These are phyloP conservation scores for Phialemonium atrogriseum DNA, from an alignment of 2,329 filamentous ascomycete genomes.

Conservation along the genomic window DNA sequence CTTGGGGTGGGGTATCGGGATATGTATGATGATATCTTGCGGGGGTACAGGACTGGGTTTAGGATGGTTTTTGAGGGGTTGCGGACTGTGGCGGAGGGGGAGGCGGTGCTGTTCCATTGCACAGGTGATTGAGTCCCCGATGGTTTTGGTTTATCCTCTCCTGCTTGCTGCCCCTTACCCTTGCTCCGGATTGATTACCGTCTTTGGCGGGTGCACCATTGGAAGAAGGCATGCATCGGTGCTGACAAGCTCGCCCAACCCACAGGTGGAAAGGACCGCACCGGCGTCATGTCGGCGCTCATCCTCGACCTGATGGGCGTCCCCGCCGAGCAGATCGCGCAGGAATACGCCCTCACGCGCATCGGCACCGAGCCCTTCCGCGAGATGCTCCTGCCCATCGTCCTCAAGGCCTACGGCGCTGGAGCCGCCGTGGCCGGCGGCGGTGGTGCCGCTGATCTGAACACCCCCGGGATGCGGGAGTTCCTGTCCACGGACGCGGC, in stretches of 20 bases:
- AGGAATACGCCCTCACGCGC: neutral
- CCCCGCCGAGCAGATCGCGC: neutral
- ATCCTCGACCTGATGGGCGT: neutral
- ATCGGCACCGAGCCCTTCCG: neutral
- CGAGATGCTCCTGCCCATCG: neutral
- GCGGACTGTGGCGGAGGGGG: neutral
- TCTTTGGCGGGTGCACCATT: no score
- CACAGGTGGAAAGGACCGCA: slow-evolving; percentile 1
- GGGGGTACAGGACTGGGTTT: neutral
- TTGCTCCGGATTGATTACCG: no score
- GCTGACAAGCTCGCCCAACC: no score
- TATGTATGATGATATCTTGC: neutral
- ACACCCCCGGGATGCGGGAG: no score
- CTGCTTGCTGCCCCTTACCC: no score
- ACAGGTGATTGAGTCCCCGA: neutral
- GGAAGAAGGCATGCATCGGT: no score
- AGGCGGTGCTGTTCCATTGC: neutral
- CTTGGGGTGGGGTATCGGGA: neutral
- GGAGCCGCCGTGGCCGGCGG: neutral
- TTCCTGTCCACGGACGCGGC: neutral
- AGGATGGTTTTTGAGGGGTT: neutral
- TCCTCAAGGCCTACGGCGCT: neutral
- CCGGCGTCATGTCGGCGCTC: neutral
- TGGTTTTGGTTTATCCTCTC: no score
- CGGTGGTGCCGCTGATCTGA: no score